Conservation (phyloP, 1,139 yeast genomes). For the Wickerhamomyces sp. region DNA sequence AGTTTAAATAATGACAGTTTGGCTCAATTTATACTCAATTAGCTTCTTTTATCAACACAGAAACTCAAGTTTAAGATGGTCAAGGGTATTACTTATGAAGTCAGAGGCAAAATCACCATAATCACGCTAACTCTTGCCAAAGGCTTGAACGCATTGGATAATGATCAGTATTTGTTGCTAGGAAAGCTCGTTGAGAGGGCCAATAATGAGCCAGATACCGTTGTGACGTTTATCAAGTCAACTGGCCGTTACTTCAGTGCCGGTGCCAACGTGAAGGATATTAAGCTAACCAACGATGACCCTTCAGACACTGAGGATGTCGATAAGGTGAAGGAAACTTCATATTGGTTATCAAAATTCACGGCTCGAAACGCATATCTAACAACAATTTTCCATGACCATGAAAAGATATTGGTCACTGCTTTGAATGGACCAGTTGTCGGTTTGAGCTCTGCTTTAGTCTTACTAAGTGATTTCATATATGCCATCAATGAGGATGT, state of each 20-base stretch:
- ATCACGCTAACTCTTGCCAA: conserved; percentile 66
- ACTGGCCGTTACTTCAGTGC: conserved; percentile 80
- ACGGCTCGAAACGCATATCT: conserved; percentile 68
- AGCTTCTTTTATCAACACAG: too few species aligned
- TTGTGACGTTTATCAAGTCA: conserved; percentile 64
- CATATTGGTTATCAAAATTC: conserved; percentile 56
- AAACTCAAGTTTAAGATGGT: too few species aligned
- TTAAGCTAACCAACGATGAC: conserved; percentile 23
- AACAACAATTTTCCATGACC: conserved; percentile 67
- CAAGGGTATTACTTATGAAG: conserved; percentile 44
- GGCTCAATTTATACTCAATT: too few species aligned
- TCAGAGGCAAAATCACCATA: conserved; percentile 50
- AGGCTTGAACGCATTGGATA: conserved; percentile 63
- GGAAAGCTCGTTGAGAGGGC: conserved; percentile 63
- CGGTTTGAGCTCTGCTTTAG: conserved; percentile 73
- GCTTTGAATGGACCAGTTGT: conserved; percentile 88
- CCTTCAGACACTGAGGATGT: conserved; percentile 10
- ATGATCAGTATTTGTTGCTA: conserved; percentile 59
- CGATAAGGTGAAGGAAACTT: conserved; percentile 30
- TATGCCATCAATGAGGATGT: conserved; percentile 63
- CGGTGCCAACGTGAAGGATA: conserved; percentile 67
- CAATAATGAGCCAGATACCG: conserved; percentile 59
- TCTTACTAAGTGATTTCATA: conserved; percentile 71
- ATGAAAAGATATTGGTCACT: conserved; percentile 65
- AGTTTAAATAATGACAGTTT: too few species aligned